These are phyloP conservation scores for Aschersonia sp. DNA, from an alignment of 2,329 filamentous ascomycete species.

Conservation along the genomic window DNA sequence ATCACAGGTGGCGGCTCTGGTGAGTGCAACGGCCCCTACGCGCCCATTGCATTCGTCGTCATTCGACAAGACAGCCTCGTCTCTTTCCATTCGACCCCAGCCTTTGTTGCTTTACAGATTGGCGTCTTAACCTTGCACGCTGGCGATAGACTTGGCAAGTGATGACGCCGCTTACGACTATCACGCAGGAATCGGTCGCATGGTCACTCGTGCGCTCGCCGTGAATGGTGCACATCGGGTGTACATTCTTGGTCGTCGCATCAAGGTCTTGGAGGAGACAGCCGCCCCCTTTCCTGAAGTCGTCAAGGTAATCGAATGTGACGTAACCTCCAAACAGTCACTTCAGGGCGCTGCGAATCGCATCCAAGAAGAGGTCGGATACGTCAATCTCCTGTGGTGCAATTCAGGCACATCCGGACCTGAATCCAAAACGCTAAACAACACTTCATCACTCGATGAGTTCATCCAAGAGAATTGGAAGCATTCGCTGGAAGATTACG, in stretches of 20 bases:
- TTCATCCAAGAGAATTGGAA: constrained; percentile 24
- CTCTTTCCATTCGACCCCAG: too few species aligned
- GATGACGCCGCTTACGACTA: background rate
- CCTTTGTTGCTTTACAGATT: background rate
- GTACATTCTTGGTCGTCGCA: constrained; percentile 40
- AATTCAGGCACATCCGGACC: constrained; percentile 53
- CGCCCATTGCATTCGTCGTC: background rate
- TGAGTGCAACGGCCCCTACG: background rate
- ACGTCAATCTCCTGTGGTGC: constrained; percentile 52
- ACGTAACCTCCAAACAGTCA: constrained; percentile 33
- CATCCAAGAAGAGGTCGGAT: constrained; percentile 41
- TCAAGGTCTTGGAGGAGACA: constrained; percentile 29
- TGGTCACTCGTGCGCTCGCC: constrained; percentile 38
- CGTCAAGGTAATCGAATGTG: constrained; percentile 25
- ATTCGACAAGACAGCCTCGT: too few species aligned
- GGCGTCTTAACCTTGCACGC: background rate
- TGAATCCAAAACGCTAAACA: constrained; percentile 19
- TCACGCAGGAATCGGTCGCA: constrained; percentile 33
- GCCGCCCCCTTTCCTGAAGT: constrained; percentile 21
- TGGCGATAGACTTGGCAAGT: background rate
- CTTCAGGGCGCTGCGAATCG: constrained; percentile 40
- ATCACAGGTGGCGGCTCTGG: background rate
- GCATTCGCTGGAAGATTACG: constrained; percentile 47
- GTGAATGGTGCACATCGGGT: constrained; percentile 36
- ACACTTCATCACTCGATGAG: constrained; percentile 18